A percentile compares a stretch with the other conserved stretches of the same genome.
Evolutionary conservation across 768 basidiomycete genomes (phyloP).

Genomic region (Collybia sordida): DNA sequence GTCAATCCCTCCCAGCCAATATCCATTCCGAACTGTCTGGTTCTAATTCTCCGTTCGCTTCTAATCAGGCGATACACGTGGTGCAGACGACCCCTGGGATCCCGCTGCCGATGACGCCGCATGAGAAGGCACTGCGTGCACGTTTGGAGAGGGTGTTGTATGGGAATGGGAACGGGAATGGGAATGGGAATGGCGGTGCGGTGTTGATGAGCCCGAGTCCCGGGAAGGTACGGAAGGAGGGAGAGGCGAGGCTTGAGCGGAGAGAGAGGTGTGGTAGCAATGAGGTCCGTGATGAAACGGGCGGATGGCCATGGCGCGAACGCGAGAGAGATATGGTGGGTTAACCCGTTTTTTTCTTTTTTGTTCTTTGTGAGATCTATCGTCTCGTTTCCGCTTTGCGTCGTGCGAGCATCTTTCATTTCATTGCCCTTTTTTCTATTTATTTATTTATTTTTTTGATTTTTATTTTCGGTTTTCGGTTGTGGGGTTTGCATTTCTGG

Average conservation of each 20-base stretch:
- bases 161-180: not conserved
- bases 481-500: no score
- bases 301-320: slow-evolving; percentile 22
- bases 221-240: no score
- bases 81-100: slow-evolving; percentile 1
- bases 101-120: slow-evolving; percentile 37
- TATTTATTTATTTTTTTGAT: not conserved
- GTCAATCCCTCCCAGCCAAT: slow-evolving; percentile 6
- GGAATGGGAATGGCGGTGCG: not conserved
- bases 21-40: not conserved
- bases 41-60: not conserved
- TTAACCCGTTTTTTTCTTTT: not conserved
- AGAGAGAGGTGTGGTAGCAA: slow-evolving; percentile 17
- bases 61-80: no score
- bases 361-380: not conserved
- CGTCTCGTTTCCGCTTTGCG: not conserved
- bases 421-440: no score
- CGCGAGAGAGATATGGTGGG: slow-evolving; percentile 11
- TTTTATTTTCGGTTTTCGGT: no score
- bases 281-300: slow-evolving; percentile 26
- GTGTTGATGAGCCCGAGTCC: no score
- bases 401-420: no score
- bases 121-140: slow-evolving; percentile 52
- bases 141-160: slow-evolving; percentile 52
- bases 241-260: not conserved